Percentiles rank a stretch among this genome's conserved stretches.
Conservation (phyloP, 768 basidiomycete genomes). For the Rhizopogon salebrosus region DNA sequence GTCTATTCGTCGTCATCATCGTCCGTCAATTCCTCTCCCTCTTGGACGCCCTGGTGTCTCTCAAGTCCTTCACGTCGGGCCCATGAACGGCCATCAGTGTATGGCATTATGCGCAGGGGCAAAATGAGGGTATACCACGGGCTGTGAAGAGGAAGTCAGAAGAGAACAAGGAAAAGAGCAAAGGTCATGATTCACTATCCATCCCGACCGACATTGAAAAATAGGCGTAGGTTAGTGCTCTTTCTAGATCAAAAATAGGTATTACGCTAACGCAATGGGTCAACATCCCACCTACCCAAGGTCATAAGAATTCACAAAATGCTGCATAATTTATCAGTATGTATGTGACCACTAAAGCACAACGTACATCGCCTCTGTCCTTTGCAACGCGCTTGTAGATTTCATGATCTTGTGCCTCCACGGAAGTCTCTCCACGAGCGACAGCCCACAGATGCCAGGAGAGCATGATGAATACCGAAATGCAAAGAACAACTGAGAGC, state of each 20-base stretch:
- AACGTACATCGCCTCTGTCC: conserved; percentile 59
- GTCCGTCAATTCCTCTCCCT: conserved; percentile 85
- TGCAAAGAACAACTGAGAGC: conserved; percentile 65
- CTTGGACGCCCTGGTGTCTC: conserved; percentile 55
- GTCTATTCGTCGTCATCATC: conserved; percentile 46
- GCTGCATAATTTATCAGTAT: conserved; percentile 31
- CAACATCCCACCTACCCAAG: conserved; percentile 52
- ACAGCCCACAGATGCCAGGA: conserved; percentile 72
- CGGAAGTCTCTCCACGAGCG: conserved; percentile 74
- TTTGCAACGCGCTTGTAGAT: conserved; percentile 69
- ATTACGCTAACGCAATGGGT: neutral
- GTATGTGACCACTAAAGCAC: neutral
- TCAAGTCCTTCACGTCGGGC: conserved; percentile 62
- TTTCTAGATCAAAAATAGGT: conserved; percentile 27
- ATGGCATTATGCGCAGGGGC: conserved; percentile 74
- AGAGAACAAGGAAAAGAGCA: neutral
- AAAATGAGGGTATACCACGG: conserved; percentile 75
- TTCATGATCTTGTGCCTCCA: conserved; percentile 85
- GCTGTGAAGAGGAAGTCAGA: conserved; percentile 33
- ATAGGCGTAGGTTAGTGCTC: conserved; percentile 67
- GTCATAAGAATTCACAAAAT: conserved; percentile 89
- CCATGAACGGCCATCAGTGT: conserved; percentile 83
- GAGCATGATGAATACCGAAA: conserved; percentile 71
- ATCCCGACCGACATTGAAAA: conserved; percentile 79
- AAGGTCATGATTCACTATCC: conserved; percentile 64